Conservation (phyloP, 345 rosid species). For the Eucalyptus virginea region DNA sequence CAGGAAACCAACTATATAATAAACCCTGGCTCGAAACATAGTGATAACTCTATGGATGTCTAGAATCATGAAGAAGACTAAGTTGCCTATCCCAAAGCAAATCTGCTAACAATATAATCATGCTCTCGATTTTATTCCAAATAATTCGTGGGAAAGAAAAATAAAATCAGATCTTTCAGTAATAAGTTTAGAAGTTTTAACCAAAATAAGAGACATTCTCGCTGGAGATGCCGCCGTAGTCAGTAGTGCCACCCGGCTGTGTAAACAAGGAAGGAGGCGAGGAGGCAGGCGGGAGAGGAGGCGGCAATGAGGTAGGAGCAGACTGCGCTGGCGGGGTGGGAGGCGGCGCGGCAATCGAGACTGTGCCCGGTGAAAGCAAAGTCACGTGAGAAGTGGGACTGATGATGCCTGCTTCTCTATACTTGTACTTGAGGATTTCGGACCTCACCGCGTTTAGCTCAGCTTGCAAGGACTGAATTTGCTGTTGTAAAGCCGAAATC, state of each 20-base stretch:
- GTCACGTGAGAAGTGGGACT: constrained; percentile 32
- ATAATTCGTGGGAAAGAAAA: constrained; percentile 6
- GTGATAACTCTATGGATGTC: background rate
- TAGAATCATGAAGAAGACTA: background rate
- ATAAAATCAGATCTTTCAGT: constrained; percentile 18
- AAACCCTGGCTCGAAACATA: background rate
- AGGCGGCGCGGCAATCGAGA: constrained; percentile 43
- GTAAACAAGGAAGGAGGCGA: constrained; percentile 51
- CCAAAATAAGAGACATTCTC: constrained; percentile 70
- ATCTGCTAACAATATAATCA: background rate
- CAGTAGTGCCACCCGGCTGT: constrained; percentile 17
- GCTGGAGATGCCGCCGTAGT: constrained; percentile 50
- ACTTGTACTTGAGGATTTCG: constrained; percentile 76
- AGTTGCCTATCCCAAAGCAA: background rate
- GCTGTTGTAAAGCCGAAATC: constrained; percentile 84
- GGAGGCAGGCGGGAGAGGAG: constrained; percentile 27
- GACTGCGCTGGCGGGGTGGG: constrained; percentile 15
- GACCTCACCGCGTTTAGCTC: constrained; percentile 68
- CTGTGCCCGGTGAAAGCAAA: constrained; percentile 41
- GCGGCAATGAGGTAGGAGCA: constrained; percentile 20
- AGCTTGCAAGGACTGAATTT: constrained; percentile 69
- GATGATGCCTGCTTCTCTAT: constrained; percentile 45
- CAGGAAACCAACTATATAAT: background rate
- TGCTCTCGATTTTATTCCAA: background rate
- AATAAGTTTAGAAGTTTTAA: constrained; percentile 1